phyloP scores from a whole-genome alignment of 768 basidiomycete species.

The Rhizopogon roseolus region DNA sequence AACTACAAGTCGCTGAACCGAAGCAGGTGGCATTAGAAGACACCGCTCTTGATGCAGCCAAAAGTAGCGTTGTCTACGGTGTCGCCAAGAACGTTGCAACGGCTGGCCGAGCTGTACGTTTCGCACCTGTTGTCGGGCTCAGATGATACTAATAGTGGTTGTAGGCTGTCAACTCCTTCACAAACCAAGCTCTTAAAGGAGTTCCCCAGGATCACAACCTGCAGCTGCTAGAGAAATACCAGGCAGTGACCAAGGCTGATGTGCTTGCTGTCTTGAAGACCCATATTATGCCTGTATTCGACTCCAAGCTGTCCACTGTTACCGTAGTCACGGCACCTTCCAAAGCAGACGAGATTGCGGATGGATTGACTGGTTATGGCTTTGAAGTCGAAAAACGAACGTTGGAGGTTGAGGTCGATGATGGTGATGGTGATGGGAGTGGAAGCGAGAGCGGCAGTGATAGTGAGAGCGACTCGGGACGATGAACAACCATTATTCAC shows the following conservation, averaged over 20 bases:
- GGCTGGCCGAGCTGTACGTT: slow-evolving; percentile 76
- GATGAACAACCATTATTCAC: background rate
- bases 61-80: slow-evolving; percentile 84
- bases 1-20: background rate
- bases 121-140: slow-evolving; percentile 20
- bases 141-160: slow-evolving; percentile 5
- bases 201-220: slow-evolving; percentile 71
- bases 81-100: slow-evolving; percentile 82
- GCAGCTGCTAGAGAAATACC: slow-evolving; percentile 72
- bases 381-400: slow-evolving; percentile 74
- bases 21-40: slow-evolving; percentile 73
- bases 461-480: slow-evolving; percentile 6
- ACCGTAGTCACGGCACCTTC: slow-evolving; percentile 81
- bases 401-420: slow-evolving; percentile 60
- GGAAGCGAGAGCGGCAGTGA: slow-evolving; percentile 30
- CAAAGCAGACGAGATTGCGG: slow-evolving; percentile 67
- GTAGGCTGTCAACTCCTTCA: slow-evolving; percentile 79
- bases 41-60: slow-evolving; percentile 82
- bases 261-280: slow-evolving; percentile 63
- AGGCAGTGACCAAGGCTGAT: slow-evolving; percentile 75
- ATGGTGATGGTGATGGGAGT: slow-evolving; percentile 34
- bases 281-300: slow-evolving; percentile 84
- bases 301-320: slow-evolving; percentile 67
- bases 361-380: slow-evolving; percentile 60
- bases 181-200: slow-evolving; percentile 87